These are phyloP conservation scores for Neoarthrinium moseri DNA, from an alignment of 2,329 filamentous ascomycete species.

Conservation along the genomic window DNA sequence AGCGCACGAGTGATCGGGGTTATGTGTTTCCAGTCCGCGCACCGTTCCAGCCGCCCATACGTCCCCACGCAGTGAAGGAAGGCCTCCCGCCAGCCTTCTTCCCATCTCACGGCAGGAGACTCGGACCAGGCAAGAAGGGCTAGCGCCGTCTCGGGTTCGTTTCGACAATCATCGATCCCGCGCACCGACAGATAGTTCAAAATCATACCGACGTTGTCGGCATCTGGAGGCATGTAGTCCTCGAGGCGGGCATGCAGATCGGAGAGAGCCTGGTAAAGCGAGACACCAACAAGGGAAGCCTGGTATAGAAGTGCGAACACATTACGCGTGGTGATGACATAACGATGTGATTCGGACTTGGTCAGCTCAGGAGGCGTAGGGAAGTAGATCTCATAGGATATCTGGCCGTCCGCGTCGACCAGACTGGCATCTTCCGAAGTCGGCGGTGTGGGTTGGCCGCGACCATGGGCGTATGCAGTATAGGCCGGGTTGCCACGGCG, in stretches of 20 bases:
- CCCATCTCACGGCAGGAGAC: constrained; percentile 58
- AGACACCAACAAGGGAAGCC: constrained; percentile 63
- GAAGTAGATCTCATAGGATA: constrained; percentile 64
- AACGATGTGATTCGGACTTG: constrained; percentile 47
- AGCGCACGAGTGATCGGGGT: constrained; percentile 63
- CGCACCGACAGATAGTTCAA: constrained; percentile 59
- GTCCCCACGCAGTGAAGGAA: constrained; percentile 68
- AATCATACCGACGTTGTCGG: constrained; percentile 58
- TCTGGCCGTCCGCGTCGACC: constrained; percentile 49
- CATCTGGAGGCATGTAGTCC: constrained; percentile 53
- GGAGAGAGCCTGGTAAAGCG: constrained; percentile 60
- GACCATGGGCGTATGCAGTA: constrained; percentile 20
- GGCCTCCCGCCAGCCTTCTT: constrained; percentile 65
- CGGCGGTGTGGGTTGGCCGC: constrained; percentile 41
- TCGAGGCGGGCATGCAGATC: constrained; percentile 63
- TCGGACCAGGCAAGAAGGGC: constrained; percentile 67
- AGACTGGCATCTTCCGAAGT: constrained; percentile 42
- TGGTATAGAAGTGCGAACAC: constrained; percentile 65
- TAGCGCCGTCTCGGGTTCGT: constrained; percentile 58
- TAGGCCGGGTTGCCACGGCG: constrained; percentile 27
- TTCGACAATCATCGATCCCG: constrained; percentile 63
- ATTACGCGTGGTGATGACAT: constrained; percentile 67
- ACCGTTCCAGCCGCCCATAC: constrained; percentile 51
- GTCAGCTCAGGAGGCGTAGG: constrained; percentile 50
- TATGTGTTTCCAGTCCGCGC: constrained; percentile 56